Conservation (phyloP, 352 stramenopile genomes). For the Pythium monospermum region DNA sequence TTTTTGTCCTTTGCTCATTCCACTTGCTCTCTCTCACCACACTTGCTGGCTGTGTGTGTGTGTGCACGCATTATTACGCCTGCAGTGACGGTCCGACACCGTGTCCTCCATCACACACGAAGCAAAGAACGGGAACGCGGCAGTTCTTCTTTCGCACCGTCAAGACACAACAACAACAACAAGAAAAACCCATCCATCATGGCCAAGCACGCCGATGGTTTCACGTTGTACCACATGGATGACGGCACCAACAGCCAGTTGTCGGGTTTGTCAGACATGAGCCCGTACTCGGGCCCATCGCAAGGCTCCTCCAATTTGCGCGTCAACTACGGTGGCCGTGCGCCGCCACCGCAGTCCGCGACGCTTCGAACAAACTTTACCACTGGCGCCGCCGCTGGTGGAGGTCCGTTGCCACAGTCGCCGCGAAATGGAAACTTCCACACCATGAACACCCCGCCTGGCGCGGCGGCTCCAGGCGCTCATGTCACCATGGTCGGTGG, state of each 20-base stretch:
- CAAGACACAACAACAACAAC: too few relatives aligned
- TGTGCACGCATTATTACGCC: too few relatives aligned
- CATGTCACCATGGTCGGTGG: too few relatives aligned
- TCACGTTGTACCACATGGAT: constrained; percentile 21
- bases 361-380: constrained; percentile 71
- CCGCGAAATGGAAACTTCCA: constrained; percentile 39
- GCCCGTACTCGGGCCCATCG: constrained; percentile 16
- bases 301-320: constrained; percentile 16
- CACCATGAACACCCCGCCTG: constrained; percentile 44
- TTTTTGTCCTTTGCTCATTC: too few relatives aligned
- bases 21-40: too few relatives aligned
- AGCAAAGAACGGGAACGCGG: too few relatives aligned
- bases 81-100: too few relatives aligned
- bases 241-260: constrained; percentile 25
- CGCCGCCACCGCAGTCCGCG: constrained; percentile 40
- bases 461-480: not conserved
- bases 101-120: too few relatives aligned
- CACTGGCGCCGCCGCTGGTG: constrained; percentile 18
- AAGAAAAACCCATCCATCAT: too few relatives aligned
- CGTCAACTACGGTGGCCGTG: constrained; percentile 21
- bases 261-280: constrained; percentile 22
- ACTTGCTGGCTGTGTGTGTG: too few relatives aligned
- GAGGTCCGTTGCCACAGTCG: constrained; percentile 23
- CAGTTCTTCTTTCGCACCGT: too few relatives aligned
- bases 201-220: constrained; percentile 20